Conservation (phyloP, 2,329 filamentous ascomycete species). For the Alternaria incomplexa region DNA sequence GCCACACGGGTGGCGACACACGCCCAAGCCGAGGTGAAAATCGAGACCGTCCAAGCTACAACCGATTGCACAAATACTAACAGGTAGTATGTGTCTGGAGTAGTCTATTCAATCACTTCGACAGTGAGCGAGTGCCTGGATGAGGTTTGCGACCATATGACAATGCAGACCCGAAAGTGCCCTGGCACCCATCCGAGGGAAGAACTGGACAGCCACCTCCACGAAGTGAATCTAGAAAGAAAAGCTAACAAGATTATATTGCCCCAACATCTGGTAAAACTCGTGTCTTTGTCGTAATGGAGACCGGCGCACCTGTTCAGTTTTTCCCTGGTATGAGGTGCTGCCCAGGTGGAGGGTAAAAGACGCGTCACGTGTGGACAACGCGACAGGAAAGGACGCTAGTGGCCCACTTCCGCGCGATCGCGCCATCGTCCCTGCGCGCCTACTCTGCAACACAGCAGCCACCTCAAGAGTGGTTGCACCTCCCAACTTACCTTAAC, state of each 20-base stretch:
- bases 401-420: neutral
- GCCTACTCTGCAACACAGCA: neutral
- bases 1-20: neutral
- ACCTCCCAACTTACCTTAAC: neutral
- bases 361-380: neutral
- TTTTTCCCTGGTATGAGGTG: neutral
- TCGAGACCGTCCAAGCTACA: neutral
- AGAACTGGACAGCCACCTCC: neutral
- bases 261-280: neutral
- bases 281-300: neutral
- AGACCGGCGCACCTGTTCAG: neutral
- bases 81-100: neutral
- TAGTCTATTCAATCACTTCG: neutral
- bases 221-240: neutral
- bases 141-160: neutral
- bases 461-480: neutral
- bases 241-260: neutral
- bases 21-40: neutral
- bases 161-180: neutral
- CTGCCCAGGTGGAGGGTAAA: neutral
- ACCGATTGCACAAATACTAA: neutral
- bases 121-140: neutral
- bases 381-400: neutral
- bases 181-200: neutral
- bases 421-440: neutral